Evolutionary conservation across 805 yeast species (phyloP).

Genomic region (Candida chauliodis): DNA sequence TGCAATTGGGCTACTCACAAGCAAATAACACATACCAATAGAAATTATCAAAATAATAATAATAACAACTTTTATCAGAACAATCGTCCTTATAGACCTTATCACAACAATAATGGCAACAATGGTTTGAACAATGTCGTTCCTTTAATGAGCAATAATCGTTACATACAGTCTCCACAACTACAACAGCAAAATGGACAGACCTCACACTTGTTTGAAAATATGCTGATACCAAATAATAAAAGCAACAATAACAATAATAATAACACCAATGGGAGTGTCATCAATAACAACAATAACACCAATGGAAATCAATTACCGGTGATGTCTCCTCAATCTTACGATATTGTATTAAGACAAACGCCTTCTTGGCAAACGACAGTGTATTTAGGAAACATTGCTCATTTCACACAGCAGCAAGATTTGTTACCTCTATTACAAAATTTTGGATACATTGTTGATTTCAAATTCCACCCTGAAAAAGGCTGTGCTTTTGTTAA

Average conservation of each 20-base stretch:
- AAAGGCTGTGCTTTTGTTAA: constrained; percentile 86
- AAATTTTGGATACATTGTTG: constrained; percentile 79
- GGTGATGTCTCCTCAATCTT: constrained; percentile 51
- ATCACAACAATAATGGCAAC: constrained; percentile 11
- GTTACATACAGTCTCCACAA: constrained; percentile 5
- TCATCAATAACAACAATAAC: constrained; percentile 12
- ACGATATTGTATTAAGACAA: constrained; percentile 70
- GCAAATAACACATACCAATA: constrained; percentile 27
- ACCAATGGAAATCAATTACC: constrained; percentile 14
- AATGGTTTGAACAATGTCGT: not conserved
- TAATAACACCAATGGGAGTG: constrained; percentile 1
- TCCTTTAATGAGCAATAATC: constrained; percentile 1
- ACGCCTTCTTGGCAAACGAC: constrained; percentile 83
- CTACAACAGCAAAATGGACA: constrained; percentile 9
- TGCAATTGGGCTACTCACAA: constrained; percentile 87
- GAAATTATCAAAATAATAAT: constrained; percentile 12
- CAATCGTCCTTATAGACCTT: constrained; percentile 12
- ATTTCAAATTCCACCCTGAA: constrained; percentile 75
- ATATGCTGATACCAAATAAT: no score
- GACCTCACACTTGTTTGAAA: not conserved
- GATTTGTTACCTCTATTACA: constrained; percentile 73
- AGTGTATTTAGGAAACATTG: constrained; percentile 81
- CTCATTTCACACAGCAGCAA: constrained; percentile 69
- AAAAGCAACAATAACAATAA: not conserved
- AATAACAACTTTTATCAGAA: constrained; percentile 1